phyloP scores from a whole-genome alignment of 2,329 filamentous ascomycete species.

The Monosporascus sp. region DNA sequence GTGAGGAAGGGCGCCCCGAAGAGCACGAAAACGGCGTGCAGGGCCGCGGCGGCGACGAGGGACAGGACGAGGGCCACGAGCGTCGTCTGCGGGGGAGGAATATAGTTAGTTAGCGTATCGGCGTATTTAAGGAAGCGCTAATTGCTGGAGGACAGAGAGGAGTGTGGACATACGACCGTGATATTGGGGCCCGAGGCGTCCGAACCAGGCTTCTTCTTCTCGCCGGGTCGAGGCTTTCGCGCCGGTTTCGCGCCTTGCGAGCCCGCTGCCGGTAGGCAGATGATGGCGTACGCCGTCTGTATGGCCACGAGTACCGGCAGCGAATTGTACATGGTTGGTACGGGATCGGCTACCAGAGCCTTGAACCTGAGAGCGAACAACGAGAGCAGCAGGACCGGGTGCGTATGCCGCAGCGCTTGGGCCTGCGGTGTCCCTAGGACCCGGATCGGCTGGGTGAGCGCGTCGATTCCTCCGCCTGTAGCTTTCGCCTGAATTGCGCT shows the following conservation, averaged over 20 bases:
- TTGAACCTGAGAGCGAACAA: conserved; percentile 60
- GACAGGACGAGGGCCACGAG: conserved; percentile 61
- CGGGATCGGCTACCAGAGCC: conserved; percentile 64
- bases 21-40: conserved; percentile 66
- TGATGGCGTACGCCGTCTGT: conserved; percentile 57
- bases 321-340: conserved; percentile 53
- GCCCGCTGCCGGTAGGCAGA: conserved; percentile 59
- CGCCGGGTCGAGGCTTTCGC: conserved; percentile 48
- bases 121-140: no score
- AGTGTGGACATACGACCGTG: conserved; percentile 36
- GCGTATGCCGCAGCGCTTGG: conserved; percentile 55
- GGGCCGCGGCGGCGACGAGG: conserved; percentile 19
- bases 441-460: conserved; percentile 31
- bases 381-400: conserved; percentile 62
- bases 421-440: conserved; percentile 32
- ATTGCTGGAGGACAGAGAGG: neutral
- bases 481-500: conserved; percentile 24
- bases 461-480: conserved; percentile 15
- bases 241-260: conserved; percentile 32
- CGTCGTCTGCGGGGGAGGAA: conserved; percentile 54
- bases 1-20: conserved; percentile 89
- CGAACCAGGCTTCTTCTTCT: conserved; percentile 44
- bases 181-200: conserved; percentile 38
- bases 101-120: conserved; percentile 15
- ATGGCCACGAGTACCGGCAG: conserved; percentile 58